phyloP scores from a whole-genome alignment of 768 basidiomycete genomes.

The Trametes maxima region DNA sequence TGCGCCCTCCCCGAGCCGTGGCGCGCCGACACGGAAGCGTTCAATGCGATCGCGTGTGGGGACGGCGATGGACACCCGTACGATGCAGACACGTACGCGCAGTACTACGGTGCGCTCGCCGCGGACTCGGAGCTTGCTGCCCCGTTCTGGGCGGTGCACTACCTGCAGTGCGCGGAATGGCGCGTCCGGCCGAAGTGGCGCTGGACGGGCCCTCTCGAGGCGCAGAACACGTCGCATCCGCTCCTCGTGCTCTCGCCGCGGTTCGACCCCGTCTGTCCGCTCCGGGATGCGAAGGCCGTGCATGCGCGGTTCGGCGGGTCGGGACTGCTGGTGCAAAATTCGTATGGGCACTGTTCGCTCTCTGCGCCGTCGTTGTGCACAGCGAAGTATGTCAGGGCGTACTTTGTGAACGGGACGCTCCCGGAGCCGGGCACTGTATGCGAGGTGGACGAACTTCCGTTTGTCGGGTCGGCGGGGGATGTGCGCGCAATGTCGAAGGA shows the following conservation, averaged over 20 bases:
- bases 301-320: conserved; percentile 21
- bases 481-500: conserved; percentile 12
- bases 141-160: conserved; percentile 21
- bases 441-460: conserved; percentile 25
- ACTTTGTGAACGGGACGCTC: conserved; percentile 24
- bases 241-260: conserved; percentile 24
- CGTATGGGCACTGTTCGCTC: conserved; percentile 26
- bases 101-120: conserved; percentile 7
- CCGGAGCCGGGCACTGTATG: conserved; percentile 25
- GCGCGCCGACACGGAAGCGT: conserved; percentile 16
- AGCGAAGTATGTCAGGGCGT: conserved; percentile 23
- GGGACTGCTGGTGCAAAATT: conserved; percentile 26
- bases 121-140: conserved; percentile 8
- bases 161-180: conserved; percentile 23
- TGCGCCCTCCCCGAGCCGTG: conserved; percentile 4
- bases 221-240: conserved; percentile 23
- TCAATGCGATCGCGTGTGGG: conserved; percentile 17
- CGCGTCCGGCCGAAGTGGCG: conserved; percentile 23
- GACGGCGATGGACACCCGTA: conserved; percentile 16
- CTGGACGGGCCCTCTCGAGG: conserved; percentile 24
- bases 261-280: conserved; percentile 26
- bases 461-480: conserved; percentile 13
- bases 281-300: conserved; percentile 21
- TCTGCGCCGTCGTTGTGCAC: conserved; percentile 26
- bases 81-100: not conserved